Conservation (phyloP, 139 green algal genomes). For the Coelastrella sp. region DNA sequence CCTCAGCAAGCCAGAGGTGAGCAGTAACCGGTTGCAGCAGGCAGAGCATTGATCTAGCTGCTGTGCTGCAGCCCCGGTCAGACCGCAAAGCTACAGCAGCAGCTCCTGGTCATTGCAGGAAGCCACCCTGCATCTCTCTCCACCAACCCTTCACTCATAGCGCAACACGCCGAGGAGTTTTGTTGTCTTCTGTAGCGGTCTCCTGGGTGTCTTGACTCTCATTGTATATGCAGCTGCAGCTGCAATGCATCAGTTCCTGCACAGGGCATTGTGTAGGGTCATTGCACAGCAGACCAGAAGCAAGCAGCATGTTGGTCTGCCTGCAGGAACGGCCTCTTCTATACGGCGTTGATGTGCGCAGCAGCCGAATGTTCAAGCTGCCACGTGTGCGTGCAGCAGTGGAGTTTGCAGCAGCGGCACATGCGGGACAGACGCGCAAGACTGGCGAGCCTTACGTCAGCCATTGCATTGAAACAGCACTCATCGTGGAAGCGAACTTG, state of each 20-base stretch:
- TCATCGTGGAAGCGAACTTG: conserved; percentile 88
- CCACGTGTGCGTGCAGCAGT: conserved; percentile 74
- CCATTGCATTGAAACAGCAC: conserved; percentile 95
- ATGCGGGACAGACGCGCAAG: conserved; percentile 84
- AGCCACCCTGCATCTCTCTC: not conserved
- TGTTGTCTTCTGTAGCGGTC: too few species aligned
- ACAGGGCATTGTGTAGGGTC: not conserved
- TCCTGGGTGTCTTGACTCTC: too few species aligned
- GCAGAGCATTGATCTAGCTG: too few species aligned
- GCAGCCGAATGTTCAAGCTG: conserved; percentile 70
- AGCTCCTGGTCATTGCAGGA: too few species aligned
- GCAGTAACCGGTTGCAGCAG: not conserved
- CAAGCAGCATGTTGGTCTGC: not conserved
- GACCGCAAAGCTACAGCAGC: too few species aligned
- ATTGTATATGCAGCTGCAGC: too few species aligned
- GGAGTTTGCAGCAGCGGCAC: conserved; percentile 86
- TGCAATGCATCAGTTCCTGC: not conserved
- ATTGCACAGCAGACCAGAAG: not conserved
- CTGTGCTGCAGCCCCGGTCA: too few species aligned
- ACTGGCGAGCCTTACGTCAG: conserved; percentile 93
- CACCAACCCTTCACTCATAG: too few species aligned
- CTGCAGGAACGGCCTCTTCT: conserved; percentile 54
- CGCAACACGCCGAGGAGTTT: too few species aligned
- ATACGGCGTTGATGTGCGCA: conserved; percentile 75
- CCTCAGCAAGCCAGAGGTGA: conserved; percentile 10